Evolutionary conservation across 1,284 basidiomycete species (phyloP).

Genomic region (Marasmius fiardii): DNA sequence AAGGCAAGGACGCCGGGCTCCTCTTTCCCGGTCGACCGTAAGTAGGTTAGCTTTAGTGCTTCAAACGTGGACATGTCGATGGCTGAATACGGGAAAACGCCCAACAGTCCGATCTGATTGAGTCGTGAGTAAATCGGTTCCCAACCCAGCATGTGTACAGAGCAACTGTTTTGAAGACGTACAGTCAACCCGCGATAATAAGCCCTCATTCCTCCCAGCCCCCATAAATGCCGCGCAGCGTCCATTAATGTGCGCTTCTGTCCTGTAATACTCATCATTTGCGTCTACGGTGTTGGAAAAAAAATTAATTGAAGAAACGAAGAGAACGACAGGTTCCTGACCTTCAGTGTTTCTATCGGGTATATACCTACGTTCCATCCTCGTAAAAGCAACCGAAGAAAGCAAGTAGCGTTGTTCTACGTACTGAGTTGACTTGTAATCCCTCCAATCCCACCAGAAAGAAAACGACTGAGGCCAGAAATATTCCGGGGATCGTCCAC

Average conservation of each 20-base stretch:
- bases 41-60: constrained; percentile 82
- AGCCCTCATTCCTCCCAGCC: constrained; percentile 76
- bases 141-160: constrained; percentile 13
- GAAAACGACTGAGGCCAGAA: constrained; percentile 87
- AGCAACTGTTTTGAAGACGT: constrained; percentile 28
- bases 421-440: constrained; percentile 89
- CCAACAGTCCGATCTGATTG: constrained; percentile 78
- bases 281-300: constrained; percentile 51
- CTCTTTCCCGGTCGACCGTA: constrained; percentile 75
- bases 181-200: constrained; percentile 93
- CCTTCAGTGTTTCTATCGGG: constrained; percentile 87
- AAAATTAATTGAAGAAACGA: constrained; percentile 6
- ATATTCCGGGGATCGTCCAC: constrained; percentile 91
- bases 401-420: constrained; percentile 23
- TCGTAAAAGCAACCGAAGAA: constrained; percentile 11
- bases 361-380: constrained; percentile 66
- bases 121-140: neutral
- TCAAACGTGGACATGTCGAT: constrained; percentile 97
- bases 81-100: constrained; percentile 88
- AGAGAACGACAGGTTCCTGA: constrained; percentile 21
- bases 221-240: constrained; percentile 70
- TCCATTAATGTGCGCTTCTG: constrained; percentile 59
- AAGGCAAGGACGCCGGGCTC: constrained; percentile 83
- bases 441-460: constrained; percentile 95
- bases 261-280: constrained; percentile 87